Percentiles rank a stretch among this genome's conserved stretches.
These are phyloP conservation scores for Gynandropsis gynandra DNA, from an alignment of 345 rosid species.

Conservation along the genomic window DNA sequence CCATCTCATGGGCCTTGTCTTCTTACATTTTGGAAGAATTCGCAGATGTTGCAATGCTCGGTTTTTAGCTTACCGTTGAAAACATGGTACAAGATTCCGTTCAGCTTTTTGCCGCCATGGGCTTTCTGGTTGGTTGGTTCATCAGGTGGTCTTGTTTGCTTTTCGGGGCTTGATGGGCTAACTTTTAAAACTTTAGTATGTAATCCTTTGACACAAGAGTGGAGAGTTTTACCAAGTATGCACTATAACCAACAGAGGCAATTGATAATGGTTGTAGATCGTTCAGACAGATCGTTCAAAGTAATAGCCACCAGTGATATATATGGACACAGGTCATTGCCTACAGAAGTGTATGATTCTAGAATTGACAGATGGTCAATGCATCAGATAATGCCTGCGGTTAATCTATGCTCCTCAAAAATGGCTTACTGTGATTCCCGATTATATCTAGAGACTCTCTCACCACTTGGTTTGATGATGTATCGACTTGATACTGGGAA, in stretches of 20 bases:
- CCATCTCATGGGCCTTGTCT: conserved; percentile 85
- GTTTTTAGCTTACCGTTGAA: conserved; percentile 88
- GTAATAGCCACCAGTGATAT: conserved; percentile 88
- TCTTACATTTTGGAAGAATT: conserved; percentile 84
- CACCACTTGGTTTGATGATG: conserved; percentile 95
- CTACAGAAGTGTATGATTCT: conserved; percentile 91
- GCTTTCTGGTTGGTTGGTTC: conserved; percentile 93
- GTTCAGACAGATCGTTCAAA: conserved; percentile 66
- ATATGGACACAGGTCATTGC: conserved; percentile 75
- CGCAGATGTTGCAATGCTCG: conserved; percentile 74
- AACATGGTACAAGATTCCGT: conserved; percentile 87
- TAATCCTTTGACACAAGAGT: conserved; percentile 80
- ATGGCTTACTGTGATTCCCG: conserved; percentile 93
- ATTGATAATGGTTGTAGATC: conserved; percentile 78
- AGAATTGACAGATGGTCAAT: conserved; percentile 63
- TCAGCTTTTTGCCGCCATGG: conserved; percentile 86
- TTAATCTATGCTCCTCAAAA: conserved; percentile 87
- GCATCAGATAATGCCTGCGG: conserved; percentile 93
- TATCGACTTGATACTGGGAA: conserved; percentile 65
- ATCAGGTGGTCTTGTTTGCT: conserved; percentile 83
- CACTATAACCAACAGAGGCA: conserved; percentile 83
- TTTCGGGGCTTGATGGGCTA: conserved; percentile 84
- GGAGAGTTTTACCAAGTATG: conserved; percentile 81
- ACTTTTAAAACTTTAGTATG: conserved; percentile 77
- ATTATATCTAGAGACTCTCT: conserved; percentile 85